Base-by-base conservation (phyloP, 1,139 yeast species). In the Kurtzmaniella quercitrusa region DNA sequence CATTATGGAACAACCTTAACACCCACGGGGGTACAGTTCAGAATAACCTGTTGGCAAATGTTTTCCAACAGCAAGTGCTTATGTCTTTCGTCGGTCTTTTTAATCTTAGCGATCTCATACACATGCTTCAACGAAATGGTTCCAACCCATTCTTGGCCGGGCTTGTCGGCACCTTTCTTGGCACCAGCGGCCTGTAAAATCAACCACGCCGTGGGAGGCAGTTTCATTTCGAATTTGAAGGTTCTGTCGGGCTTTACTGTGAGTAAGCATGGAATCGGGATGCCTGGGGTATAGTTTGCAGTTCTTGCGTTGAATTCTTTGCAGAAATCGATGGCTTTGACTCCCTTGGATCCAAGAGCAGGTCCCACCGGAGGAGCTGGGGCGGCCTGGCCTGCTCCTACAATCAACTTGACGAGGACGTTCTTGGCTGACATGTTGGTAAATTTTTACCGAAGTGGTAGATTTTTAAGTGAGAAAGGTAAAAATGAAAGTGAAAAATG, bases 301-400 rank as follows among this genome's bases (percentile, higher is more conserved):
- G 98, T 90, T 65, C 96, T 82, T 38, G 98, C 98, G 63, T 94
- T 93, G 73, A 94, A 94, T 64, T 93, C 98, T 66, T 93, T 94
- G 72, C 98, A 93, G 60, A 93, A 93, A 64, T 94, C 98, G 58
- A 93, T 94, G 51, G 98, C 98, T 64, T 94, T 94, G 46, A 93
- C 96, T 71, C 98, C 99, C 63, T 93, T 91, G 48, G 98, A 93
- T 52, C 98, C 99, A 45, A 93, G 73, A 0, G 98, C 98, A 34
- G 99, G 99, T 52, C 99, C 98, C 18, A 93, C 98, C 6, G 99
- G 99, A 31, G 99, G 99, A 1, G 96, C 85, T 37, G 99, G 98
- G 1, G 98, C 94, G 0, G 99, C 99, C 62, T 90, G 90, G 7
- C 98, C 98, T 3, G 98, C 98, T n/a, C 94, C 96, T 4, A 93